Conservation (phyloP, 1,284 basidiomycete genomes). For the Pyrrhoderma lamaoense region DNA sequence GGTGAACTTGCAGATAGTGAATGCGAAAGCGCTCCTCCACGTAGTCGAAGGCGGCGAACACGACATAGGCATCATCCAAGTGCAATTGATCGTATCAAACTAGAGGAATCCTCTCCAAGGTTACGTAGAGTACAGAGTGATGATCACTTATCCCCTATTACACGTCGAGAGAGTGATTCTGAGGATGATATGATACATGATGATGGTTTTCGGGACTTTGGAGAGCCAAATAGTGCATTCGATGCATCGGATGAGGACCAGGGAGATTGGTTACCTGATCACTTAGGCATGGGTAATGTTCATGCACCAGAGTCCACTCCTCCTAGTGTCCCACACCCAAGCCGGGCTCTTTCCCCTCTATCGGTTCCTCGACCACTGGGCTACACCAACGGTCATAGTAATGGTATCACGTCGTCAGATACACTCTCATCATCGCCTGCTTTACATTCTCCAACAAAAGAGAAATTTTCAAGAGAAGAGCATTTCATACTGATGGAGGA, state of each 20-base stretch:
- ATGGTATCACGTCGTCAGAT: not conserved
- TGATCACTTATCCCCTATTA: slow-evolving; percentile 29
- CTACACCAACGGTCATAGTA: not conserved
- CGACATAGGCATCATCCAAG: slow-evolving; percentile 30
- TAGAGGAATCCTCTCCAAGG: slow-evolving; percentile 24
- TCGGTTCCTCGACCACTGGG: too few relatives aligned
- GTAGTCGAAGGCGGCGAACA: slow-evolving; percentile 22
- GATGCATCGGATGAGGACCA: not conserved
- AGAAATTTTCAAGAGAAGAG: slow-evolving; percentile 66
- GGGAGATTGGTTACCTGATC: too few relatives aligned
- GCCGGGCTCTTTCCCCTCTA: slow-evolving; percentile 5
- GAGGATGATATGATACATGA: slow-evolving; percentile 21
- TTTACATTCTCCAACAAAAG: not conserved
- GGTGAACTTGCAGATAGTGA: slow-evolving; percentile 38
- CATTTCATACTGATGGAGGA: slow-evolving; percentile 99
- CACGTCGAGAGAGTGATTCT: slow-evolving; percentile 26
- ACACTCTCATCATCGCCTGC: slow-evolving; percentile 3
- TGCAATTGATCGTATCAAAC: slow-evolving; percentile 31
- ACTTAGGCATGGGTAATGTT: too few relatives aligned
- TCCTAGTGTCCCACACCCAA: slow-evolving; percentile 33
- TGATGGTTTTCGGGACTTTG: slow-evolving; percentile 25
- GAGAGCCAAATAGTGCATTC: slow-evolving; percentile 24
- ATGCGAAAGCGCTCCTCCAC: slow-evolving; percentile 30
- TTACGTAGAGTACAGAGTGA: slow-evolving; percentile 62
- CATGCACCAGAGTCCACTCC: slow-evolving; percentile 23